phyloP scores from a whole-genome alignment of 2,329 filamentous ascomycete species.

The Stemphylium lycopersici region DNA sequence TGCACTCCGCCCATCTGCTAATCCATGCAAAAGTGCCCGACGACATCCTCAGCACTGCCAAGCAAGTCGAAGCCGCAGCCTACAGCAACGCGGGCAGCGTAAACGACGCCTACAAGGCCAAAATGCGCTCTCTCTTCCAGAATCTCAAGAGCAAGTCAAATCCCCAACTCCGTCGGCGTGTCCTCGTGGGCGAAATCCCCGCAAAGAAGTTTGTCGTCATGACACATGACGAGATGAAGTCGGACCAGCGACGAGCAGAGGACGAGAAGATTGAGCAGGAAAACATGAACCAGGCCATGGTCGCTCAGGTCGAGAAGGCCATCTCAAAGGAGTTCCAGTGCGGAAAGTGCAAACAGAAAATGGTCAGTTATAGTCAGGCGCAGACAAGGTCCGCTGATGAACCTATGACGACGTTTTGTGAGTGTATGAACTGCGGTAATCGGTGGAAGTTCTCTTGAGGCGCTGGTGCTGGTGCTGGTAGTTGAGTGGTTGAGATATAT shows the following conservation, averaged over 20 bases:
- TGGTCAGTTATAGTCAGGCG: slow-evolving; percentile 94
- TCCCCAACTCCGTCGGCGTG: slow-evolving; percentile 73
- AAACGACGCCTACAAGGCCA: slow-evolving; percentile 76
- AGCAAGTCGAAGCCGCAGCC: slow-evolving; percentile 78
- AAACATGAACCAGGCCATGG: slow-evolving; percentile 98
- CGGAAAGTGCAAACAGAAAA: slow-evolving; percentile 89
- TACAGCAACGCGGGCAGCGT: slow-evolving; percentile 73
- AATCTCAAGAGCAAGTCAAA: slow-evolving; percentile 96
- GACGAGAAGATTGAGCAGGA: slow-evolving; percentile 81
- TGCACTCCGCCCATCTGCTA: slow-evolving; percentile 19
- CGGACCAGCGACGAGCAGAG: slow-evolving; percentile 75
- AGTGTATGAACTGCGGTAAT: slow-evolving; percentile 59
- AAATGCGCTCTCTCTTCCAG: slow-evolving; percentile 90
- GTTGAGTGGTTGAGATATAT: background rate
- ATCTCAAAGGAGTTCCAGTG: slow-evolving; percentile 88
- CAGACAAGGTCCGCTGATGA: slow-evolving; percentile 96
- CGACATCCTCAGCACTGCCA: slow-evolving; percentile 69
- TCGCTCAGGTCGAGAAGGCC: slow-evolving; percentile 87
- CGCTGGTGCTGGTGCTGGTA: background rate
- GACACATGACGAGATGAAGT: slow-evolving; percentile 90
- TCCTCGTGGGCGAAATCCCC: slow-evolving; percentile 75
- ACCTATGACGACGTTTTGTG: slow-evolving; percentile 68
- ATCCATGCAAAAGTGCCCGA: slow-evolving; percentile 56
- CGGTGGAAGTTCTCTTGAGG: slow-evolving; percentile 55
- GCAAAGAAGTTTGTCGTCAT: slow-evolving; percentile 80